Base-by-base conservation (phyloP, 2,329 filamentous ascomycete species). In the Neonectria sp. region DNA sequence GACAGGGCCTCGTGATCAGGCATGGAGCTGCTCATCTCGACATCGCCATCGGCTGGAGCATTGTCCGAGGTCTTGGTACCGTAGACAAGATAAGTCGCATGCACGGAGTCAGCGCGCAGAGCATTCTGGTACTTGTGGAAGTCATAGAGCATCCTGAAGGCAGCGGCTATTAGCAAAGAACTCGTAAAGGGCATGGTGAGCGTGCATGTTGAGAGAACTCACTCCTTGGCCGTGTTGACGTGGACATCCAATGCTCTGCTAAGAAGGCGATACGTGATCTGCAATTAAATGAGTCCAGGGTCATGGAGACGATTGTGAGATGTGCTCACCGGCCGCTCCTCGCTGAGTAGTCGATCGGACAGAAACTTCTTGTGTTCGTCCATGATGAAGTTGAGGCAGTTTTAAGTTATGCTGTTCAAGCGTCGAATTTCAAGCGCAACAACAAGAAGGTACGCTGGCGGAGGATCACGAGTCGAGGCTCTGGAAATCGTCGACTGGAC, bases 71-170 rank as follows among this genome's bases (percentile, higher is more conserved):
- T 85, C 75, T 89, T 92, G 25, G 84, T 88, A 45, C 95, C 96
- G 57, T 91, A 92, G 52, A 99, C 79, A 55, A 98, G 84, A 81
- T 98, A 99, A n/a, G 95, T 98, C 51, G 95, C 96, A 82, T 97
- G 90, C n/a, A 98, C 85, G 29, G 90, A 91, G 25, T 90, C 88
- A 0, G 92, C 86, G 68, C 93, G 81, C 90, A 97, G 17, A 95
- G 89, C 89, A 96, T 97, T 79, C 92, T 97, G 93, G 63, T 86
- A 89, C 69, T 87, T 86, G 79, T 98, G 90, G 73, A 97, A 98
- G 35, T 97, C 95, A 81, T 91, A 97, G 4, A 98, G 90, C 88
- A 97, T 95, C 75, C 94, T 97, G n/a, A 59, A 12, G 33, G 0
- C 56, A n/a, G 0, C 4, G 1, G 24, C 24, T 59, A 66, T 71